phyloP scores from a whole-genome alignment of 2,329 filamentous ascomycete genomes.

The Cladosporium cucumerinum region DNA sequence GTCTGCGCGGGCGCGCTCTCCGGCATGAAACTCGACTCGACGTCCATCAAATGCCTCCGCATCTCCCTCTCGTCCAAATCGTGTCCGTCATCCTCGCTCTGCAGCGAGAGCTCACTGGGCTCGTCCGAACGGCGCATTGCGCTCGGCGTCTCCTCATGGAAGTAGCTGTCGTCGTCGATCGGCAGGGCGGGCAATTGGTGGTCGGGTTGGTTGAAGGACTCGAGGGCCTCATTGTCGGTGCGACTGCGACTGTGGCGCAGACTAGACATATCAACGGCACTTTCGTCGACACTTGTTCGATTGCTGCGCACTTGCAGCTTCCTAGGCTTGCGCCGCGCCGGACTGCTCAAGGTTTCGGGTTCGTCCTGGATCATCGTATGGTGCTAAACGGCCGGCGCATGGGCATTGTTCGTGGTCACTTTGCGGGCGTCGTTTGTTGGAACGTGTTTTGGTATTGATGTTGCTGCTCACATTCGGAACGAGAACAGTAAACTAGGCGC shows the following conservation, averaged over 20 bases:
- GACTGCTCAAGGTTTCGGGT: slow-evolving; percentile 10
- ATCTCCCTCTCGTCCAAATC: slow-evolving; percentile 57
- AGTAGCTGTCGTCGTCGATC: slow-evolving; percentile 39
- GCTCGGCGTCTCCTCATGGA: slow-evolving; percentile 25
- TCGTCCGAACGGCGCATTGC: slow-evolving; percentile 21
- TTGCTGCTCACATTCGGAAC: background rate
- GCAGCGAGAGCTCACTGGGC: slow-evolving; percentile 30
- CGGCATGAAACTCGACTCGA: slow-evolving; percentile 62
- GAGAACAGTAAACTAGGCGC: background rate
- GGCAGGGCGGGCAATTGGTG: slow-evolving; percentile 40
- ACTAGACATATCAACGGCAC: slow-evolving; percentile 11
- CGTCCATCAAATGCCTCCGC: slow-evolving; percentile 57
- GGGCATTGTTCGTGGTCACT: background rate
- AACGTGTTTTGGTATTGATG: background rate
- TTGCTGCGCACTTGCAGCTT: slow-evolving; percentile 21
- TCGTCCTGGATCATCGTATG: slow-evolving; percentile 10
- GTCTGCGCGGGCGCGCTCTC: slow-evolving; percentile 43
- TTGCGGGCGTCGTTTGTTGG: background rate
- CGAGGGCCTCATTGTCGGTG: slow-evolving; percentile 3
- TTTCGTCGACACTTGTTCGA: slow-evolving; percentile 20
- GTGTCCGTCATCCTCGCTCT: slow-evolving; percentile 33
- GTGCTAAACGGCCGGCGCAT: background rate
- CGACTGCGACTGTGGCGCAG: background rate
- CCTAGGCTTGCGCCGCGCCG: slow-evolving; percentile 19
- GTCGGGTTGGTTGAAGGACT: slow-evolving; percentile 20